Conservation (phyloP, 805 yeast species). For the Candida maris region DNA sequence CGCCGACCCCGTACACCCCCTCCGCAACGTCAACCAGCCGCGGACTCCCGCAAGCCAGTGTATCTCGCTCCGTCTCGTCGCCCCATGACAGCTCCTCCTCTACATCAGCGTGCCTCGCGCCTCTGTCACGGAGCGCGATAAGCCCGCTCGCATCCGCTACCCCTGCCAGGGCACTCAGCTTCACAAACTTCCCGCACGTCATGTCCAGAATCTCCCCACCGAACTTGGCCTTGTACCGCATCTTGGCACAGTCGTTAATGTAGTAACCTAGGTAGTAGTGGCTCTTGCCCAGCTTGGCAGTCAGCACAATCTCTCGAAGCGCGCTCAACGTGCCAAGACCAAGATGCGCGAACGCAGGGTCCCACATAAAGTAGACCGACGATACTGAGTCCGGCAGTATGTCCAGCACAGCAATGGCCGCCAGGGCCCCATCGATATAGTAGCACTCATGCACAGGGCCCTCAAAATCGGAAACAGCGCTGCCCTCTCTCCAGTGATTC, state of each 20-base stretch:
- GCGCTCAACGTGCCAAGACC: constrained; percentile 80
- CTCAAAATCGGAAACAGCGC: constrained; percentile 16
- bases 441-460: constrained; percentile 83
- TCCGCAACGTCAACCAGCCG: constrained; percentile 30
- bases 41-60: constrained; percentile 8
- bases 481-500: constrained; percentile 36
- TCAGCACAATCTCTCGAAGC: constrained; percentile 60
- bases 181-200: constrained; percentile 41
- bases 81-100: background rate
- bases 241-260: constrained; percentile 73
- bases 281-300: constrained; percentile 42
- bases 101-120: constrained; percentile 5
- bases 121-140: constrained; percentile 2
- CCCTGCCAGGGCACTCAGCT: constrained; percentile 30
- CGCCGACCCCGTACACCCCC: constrained; percentile 35
- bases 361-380: constrained; percentile 85
- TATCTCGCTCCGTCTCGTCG: background rate
- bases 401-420: constrained; percentile 77
- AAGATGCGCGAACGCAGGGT: constrained; percentile 67
- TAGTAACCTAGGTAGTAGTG: constrained; percentile 80
- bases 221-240: constrained; percentile 76
- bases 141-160: constrained; percentile 29
- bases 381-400: constrained; percentile 73
- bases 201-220: constrained; percentile 72
- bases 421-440: constrained; percentile 55